Evolutionary conservation across 495 filamentous ascomycete species (phyloP), one percentile per base, ranked within the genome.

Genomic region (Xylaria grammica): DNA sequence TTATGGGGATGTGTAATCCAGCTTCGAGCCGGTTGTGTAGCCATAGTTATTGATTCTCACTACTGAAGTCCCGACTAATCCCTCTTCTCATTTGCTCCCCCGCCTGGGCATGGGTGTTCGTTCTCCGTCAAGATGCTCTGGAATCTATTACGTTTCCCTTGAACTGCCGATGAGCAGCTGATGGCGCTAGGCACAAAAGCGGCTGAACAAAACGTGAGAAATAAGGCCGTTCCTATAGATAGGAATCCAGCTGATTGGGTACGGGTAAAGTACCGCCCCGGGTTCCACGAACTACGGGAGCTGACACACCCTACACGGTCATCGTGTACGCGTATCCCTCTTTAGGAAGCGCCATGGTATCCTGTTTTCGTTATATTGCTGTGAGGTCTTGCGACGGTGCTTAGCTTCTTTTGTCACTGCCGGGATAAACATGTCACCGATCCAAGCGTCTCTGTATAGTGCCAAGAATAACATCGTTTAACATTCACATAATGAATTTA

Each of bases 381-480:
- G n/a, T 20, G 0, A 48, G 15, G 20, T 20, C n/a, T 48, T 59
- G 38, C 42, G 11, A 42, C 17, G 54, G 32, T 59, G 27, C 34
- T 1, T 27, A 2, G 13, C 56, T 32, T 0, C 3, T 3, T 19
- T 32, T 5, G n/a, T 45, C 17, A 7, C 38, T 34, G 19, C 13
- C 24, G 29, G 42, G 38, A 46, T 59, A 46, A 59, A 59, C 20
- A 20, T 59, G 56, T 10, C 11, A 26, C 42, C 56, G 56, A 46
- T 8, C 38, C 42, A 48, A 27, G 56, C 38, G 3, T 24, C 40
- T 32, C 38, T 34, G 13, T n/a, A 29, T 15, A 17, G 3, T 15
- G 56, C 56, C 56, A 59, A 59, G 56, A 24, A n/a, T n/a, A 59
- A 5, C 56, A 22, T 59, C 19, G 56, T 48, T 45, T 59, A 59